Conservation (phyloP, 139 green algal genomes). For the Yamagishiella unicocca region DNA sequence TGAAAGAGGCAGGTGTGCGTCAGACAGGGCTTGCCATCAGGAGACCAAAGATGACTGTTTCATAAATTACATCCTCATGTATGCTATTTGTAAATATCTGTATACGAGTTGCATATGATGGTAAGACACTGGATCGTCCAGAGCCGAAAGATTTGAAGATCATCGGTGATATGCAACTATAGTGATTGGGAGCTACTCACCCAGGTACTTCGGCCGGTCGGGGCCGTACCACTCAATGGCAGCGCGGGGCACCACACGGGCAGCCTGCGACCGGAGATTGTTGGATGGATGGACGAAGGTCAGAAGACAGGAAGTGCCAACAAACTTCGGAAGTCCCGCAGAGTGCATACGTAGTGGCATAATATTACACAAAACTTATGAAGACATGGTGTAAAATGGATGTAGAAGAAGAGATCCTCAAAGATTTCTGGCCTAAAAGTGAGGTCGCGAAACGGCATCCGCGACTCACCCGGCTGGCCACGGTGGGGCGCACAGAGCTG, state of each 20-base stretch:
- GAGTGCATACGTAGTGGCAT: neutral
- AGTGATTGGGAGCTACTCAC: no score
- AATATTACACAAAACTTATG: neutral
- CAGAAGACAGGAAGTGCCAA: neutral
- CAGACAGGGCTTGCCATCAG: no score
- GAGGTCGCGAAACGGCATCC: neutral
- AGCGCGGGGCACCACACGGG: constrained; percentile 71
- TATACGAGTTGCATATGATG: no score
- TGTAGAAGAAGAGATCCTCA: neutral
- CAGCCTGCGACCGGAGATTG: constrained; percentile 54
- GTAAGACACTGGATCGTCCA: no score
- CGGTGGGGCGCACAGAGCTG: constrained; percentile 46
- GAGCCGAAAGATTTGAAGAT: no score
- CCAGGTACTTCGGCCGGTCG: constrained; percentile 90
- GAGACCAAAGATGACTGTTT: no score
- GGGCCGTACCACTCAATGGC: constrained; percentile 86
- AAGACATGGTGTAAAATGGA: no score
- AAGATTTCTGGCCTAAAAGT: no score
- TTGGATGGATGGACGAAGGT: no score
- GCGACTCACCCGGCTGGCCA: constrained; percentile 39
- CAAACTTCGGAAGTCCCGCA: neutral
- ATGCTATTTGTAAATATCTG: no score
- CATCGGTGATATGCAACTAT: no score
- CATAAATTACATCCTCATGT: no score
- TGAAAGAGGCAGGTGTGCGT: neutral